Percentiles rank a stretch among this genome's conserved stretches.
These are phyloP conservation scores for Suillus paluster DNA, from an alignment of 768 basidiomycete genomes.

Conservation along the genomic window DNA sequence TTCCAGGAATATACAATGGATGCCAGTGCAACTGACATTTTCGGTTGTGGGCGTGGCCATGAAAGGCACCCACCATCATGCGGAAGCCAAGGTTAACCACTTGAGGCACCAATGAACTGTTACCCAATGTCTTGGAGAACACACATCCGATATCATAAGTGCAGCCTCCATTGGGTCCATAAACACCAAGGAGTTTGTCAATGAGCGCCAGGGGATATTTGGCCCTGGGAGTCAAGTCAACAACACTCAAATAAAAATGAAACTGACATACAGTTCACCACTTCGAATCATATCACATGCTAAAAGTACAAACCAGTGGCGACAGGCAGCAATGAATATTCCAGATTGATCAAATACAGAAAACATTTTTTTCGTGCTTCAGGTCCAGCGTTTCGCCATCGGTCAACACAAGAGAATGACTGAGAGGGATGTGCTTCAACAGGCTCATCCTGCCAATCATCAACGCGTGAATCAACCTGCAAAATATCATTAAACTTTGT, in stretches of 20 bases:
- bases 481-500: not conserved
- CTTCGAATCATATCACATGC: conserved; percentile 21
- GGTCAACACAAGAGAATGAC: conserved; percentile 4
- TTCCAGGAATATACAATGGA: conserved; percentile 4
- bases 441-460: too few relatives aligned
- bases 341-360: not conserved
- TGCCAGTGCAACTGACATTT: conserved; percentile 9
- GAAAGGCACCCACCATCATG: conserved; percentile 6
- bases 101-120: too few relatives aligned
- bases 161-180: conserved; percentile 6
- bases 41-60: conserved; percentile 11
- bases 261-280: conserved; percentile 15
- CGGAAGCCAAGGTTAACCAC: not conserved
- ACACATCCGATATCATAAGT: not conserved
- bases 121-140: not conserved
- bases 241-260: not conserved
- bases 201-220: conserved; percentile 18
- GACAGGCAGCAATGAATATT: conserved; percentile 9
- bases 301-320: conserved; percentile 9
- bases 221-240: not conserved
- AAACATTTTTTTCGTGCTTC: conserved; percentile 9
- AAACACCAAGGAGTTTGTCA: conserved; percentile 4
- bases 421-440: not conserved
- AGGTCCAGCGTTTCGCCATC: conserved; percentile 12
- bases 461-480: not conserved